Evolutionary conservation across 208 protist species (phyloP).

Genomic region (Wallacemonas sp.): DNA sequence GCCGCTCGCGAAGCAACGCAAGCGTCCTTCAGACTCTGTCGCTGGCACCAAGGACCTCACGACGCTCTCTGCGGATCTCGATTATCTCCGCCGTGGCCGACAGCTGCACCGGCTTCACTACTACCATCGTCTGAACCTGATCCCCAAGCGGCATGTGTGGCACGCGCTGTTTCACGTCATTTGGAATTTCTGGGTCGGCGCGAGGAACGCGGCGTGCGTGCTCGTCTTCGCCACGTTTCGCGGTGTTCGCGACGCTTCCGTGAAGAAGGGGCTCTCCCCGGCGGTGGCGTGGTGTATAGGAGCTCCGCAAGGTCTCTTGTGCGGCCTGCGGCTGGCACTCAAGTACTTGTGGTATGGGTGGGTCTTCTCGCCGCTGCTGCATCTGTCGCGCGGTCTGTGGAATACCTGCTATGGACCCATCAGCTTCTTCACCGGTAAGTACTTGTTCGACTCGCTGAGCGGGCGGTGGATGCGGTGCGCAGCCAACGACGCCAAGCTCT

Average conservation of each 20-base stretch:
- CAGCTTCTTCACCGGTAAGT: constrained; percentile 54
- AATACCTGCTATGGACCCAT: constrained; percentile 65
- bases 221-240: constrained; percentile 47
- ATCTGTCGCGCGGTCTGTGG: constrained; percentile 52
- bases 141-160: constrained; percentile 69
- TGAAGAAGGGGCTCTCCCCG: not conserved
- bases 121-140: constrained; percentile 77
- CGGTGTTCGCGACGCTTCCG: constrained; percentile 8
- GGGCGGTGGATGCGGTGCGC: constrained; percentile 75
- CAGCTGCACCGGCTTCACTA: constrained; percentile 70
- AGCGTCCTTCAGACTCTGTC: not conserved
- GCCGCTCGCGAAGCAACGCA: not conserved
- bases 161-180: constrained; percentile 45
- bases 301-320: constrained; percentile 8
- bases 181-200: constrained; percentile 63
- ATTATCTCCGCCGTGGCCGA: constrained; percentile 61
- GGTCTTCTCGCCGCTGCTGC: constrained; percentile 64
- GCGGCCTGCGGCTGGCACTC: constrained; percentile 19
- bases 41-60: constrained; percentile 17
- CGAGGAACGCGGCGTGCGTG: constrained; percentile 58
- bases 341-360: constrained; percentile 64
- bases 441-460: constrained; percentile 72
- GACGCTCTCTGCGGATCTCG: constrained; percentile 45
- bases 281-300: not conserved
- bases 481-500: constrained; percentile 31